These are phyloP conservation scores for Tricharina praecox DNA, from an alignment of 495 filamentous ascomycete genomes.

Conservation along the genomic window DNA sequence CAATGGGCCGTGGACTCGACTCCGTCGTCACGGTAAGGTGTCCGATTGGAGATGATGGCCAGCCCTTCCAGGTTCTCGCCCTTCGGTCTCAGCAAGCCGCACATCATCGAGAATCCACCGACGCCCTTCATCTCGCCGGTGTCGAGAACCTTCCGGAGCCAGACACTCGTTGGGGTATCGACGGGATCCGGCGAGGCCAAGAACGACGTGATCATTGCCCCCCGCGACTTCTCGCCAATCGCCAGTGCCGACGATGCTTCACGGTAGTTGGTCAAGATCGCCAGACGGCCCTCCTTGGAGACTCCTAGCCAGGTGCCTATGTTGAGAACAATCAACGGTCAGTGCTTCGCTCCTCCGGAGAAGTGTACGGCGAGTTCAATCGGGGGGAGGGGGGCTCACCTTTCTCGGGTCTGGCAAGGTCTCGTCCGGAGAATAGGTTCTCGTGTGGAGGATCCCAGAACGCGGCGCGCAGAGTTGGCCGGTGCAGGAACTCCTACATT, in stretches of 20 bases:
- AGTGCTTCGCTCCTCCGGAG: too few relatives aligned
- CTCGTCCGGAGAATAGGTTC: constrained; percentile 50
- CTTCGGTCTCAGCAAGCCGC: constrained; percentile 50
- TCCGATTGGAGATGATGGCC: constrained; percentile 81
- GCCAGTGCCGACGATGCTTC: constrained; percentile 37
- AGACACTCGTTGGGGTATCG: constrained; percentile 35
- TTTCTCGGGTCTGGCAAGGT: constrained; percentile 41
- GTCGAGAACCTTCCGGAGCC: constrained; percentile 52
- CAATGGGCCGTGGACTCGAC: constrained; percentile 37
- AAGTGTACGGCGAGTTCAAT: neutral
- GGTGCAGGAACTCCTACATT: constrained; percentile 62
- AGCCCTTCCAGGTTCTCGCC: constrained; percentile 41
- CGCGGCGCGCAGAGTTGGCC: constrained; percentile 63
- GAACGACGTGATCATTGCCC: constrained; percentile 76
- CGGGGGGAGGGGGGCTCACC: constrained; percentile 12
- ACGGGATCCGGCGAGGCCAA: constrained; percentile 31
- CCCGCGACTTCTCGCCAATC: constrained; percentile 33
- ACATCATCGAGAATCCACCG: constrained; percentile 85
- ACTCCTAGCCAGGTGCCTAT: constrained; percentile 85
- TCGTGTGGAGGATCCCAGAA: constrained; percentile 58
- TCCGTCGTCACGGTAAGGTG: constrained; percentile 39
- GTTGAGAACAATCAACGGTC: too few relatives aligned
- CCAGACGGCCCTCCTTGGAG: constrained; percentile 65
- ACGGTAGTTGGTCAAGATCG: constrained; percentile 86
- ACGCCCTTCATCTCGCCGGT: constrained; percentile 52